Evolutionary conservation across 805 yeast genomes (phyloP), one percentile per base, ranked within the genome.

Genomic region (Pichia gijzeniarum): DNA sequence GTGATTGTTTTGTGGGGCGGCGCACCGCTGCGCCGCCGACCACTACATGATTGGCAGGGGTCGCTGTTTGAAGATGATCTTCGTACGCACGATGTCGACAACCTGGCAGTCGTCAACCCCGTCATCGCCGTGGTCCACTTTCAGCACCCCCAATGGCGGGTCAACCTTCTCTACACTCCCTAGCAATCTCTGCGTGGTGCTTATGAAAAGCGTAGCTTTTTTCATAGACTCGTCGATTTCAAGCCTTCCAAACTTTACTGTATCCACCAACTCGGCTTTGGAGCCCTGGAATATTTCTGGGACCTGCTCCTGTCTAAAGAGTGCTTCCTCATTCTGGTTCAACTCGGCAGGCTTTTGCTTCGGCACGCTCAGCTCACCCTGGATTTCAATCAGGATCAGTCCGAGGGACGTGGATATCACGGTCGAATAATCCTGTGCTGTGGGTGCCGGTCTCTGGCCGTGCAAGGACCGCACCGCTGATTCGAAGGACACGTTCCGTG

Each of bases 31-130:
- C 28, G 28, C 28, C 10, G 28, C 28, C 6, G 9, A 25, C 13
- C 21, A 19, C 68, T 59, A 82, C 90, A 84, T 83, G 41, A 84
- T 79, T 4, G 95, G 95, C 41, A 85, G 65, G 0, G 95, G 93
- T 50, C 95, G 69, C 34, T 76, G 75, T 40, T 70, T 75, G 57
- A 85, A 85, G 8, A 81, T 69, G 17, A 84, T 61, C 56, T 81
- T 82, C 49, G 74, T 71, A 28, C 64, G 64, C 3, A 85, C 70
- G 1, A 85, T 63, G 57, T 84, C 91, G 9, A 80, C 62, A 53
- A 84, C 62, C 49, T 76, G 66, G 4, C 82, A 72, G 12, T 19
- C 32, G 19, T 12, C 8, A 32, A 8, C 18, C 5, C 25, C 36
- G 4, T 32, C 40, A 9, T 44, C 43, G 9, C 7, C 17, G 18